Evolutionary conservation across 164 flowering plant genomes (phyloP).

Genomic region (Vitis riparia): DNA sequence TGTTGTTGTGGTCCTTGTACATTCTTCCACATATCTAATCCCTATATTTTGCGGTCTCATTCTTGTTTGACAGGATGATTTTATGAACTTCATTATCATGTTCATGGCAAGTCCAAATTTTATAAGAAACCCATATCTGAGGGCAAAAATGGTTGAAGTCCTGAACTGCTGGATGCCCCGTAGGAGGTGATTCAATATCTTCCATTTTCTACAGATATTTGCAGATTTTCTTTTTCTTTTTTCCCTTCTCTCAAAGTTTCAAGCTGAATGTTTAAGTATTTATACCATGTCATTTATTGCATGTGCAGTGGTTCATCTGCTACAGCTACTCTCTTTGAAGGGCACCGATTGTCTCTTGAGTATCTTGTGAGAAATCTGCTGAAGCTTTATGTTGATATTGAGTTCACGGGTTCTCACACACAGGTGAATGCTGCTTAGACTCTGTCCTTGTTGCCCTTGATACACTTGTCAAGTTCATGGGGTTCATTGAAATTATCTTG

Average conservation of each 20-base stretch:
- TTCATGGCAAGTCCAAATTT: conserved; percentile 92
- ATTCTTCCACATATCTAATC: background rate
- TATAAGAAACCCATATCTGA: conserved; percentile 89
- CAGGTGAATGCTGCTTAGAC: conserved; percentile 51
- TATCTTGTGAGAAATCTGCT: conserved; percentile 92
- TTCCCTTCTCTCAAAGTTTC: background rate
- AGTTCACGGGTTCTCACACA: conserved; percentile 98
- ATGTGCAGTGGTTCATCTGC: conserved; percentile 71
- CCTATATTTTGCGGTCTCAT: background rate
- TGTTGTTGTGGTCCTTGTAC: background rate
- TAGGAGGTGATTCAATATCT: conserved; percentile 52
- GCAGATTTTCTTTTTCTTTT: background rate
- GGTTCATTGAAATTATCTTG: too few species aligned
- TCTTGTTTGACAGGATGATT: conserved; percentile 74
- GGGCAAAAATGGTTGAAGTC: conserved; percentile 99
- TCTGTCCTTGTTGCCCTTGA: background rate
- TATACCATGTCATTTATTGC: conserved; percentile 5
- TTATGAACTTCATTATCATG: conserved; percentile 97
- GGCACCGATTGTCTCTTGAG: conserved; percentile 78
- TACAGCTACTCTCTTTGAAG: conserved; percentile 82
- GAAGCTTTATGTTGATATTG: conserved; percentile 98
- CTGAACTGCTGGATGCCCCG: conserved; percentile 96
- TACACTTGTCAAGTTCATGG: too few species aligned
- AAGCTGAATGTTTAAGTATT: background rate
- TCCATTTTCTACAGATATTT: background rate